Evolutionary conservation across 2,329 filamentous ascomycete genomes (phyloP).

Genomic region (Cytospora mali): DNA sequence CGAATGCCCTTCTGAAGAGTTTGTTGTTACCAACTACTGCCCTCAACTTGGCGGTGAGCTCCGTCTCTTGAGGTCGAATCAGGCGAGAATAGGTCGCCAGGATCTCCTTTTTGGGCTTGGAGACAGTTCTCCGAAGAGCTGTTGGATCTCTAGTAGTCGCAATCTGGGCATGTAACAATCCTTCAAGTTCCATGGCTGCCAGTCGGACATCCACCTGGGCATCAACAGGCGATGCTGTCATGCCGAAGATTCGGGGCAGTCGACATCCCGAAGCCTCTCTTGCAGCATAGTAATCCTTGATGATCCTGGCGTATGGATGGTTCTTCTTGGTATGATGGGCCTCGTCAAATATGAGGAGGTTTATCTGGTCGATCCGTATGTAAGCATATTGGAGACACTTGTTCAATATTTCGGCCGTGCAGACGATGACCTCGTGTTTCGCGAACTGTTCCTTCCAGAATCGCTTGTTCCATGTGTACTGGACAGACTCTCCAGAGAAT

Average conservation of each 20-base stretch:
- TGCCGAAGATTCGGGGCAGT: slow-evolving; percentile 83
- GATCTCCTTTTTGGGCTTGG: slow-evolving; percentile 60
- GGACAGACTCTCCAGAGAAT: slow-evolving; percentile 71
- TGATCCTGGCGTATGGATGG: slow-evolving; percentile 86
- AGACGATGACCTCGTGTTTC: slow-evolving; percentile 83
- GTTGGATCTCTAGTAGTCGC: slow-evolving; percentile 66
- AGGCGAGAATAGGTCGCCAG: slow-evolving; percentile 57
- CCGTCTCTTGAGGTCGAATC: slow-evolving; percentile 59
- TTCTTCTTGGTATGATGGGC: slow-evolving; percentile 95
- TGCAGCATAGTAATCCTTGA: slow-evolving; percentile 77
- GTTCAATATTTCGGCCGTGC: slow-evolving; percentile 84
- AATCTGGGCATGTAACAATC: slow-evolving; percentile 78
- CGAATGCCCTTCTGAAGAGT: slow-evolving; percentile 59
- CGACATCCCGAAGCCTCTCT: slow-evolving; percentile 31
- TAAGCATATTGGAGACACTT: slow-evolving; percentile 79
- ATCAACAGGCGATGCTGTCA: slow-evolving; percentile 96
- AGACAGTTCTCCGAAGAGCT: slow-evolving; percentile 60
- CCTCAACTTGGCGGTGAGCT: slow-evolving; percentile 62
- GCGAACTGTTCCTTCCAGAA: slow-evolving; percentile 57
- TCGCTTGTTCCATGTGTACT: slow-evolving; percentile 42
- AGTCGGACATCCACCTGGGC: slow-evolving; percentile 71
- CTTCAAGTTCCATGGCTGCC: slow-evolving; percentile 75
- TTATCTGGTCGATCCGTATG: slow-evolving; percentile 80
- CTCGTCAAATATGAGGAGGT: slow-evolving; percentile 91
- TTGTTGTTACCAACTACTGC: slow-evolving; percentile 43